Evolutionary conservation across 176 grass and related monocot species (phyloP).

Genomic region (Oryza nivara): DNA sequence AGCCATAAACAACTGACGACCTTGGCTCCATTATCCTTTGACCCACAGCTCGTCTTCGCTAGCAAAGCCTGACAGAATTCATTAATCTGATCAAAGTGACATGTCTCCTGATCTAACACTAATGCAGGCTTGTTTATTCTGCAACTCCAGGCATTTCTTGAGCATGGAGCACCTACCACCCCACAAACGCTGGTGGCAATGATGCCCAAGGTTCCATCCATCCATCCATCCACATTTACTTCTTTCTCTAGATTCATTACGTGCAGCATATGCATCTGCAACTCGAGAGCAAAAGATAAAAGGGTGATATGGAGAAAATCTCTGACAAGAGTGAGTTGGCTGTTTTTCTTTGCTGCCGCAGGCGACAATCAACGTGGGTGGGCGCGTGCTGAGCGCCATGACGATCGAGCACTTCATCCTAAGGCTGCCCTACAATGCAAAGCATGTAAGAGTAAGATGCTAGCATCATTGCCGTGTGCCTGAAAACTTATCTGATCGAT

Average conservation of each 20-base stretch:
- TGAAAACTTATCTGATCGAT: neutral
- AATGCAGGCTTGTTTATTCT: slow-evolving; percentile 32
- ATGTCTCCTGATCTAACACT: slow-evolving; percentile 24
- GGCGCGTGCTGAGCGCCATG: slow-evolving; percentile 76
- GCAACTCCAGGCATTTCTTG: slow-evolving; percentile 78
- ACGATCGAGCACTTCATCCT: slow-evolving; percentile 89
- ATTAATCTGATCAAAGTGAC: slow-evolving; percentile 34
- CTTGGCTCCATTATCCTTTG: slow-evolving; percentile 38
- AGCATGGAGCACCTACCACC: slow-evolving; percentile 69
- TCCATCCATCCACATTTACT: neutral
- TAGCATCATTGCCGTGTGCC: neutral
- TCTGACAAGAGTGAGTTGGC: slow-evolving; percentile 8
- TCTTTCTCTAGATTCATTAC: slow-evolving; percentile 2
- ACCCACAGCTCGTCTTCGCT: slow-evolving; percentile 23
- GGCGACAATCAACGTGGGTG: slow-evolving; percentile 75
- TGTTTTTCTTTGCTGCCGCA: slow-evolving; percentile 33
- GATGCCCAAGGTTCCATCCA: slow-evolving; percentile 67
- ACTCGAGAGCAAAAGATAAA: neutral
- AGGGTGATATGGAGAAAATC: neutral
- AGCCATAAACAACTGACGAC: slow-evolving; percentile 15
- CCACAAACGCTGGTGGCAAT: slow-evolving; percentile 64
- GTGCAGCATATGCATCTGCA: neutral
- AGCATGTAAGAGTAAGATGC: slow-evolving; percentile 69
- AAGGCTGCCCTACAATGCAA: slow-evolving; percentile 57
- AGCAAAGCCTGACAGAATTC: slow-evolving; percentile 30